phyloP scores from a whole-genome alignment of 2,329 filamentous ascomycete genomes.

The Aspergillus sergii region DNA sequence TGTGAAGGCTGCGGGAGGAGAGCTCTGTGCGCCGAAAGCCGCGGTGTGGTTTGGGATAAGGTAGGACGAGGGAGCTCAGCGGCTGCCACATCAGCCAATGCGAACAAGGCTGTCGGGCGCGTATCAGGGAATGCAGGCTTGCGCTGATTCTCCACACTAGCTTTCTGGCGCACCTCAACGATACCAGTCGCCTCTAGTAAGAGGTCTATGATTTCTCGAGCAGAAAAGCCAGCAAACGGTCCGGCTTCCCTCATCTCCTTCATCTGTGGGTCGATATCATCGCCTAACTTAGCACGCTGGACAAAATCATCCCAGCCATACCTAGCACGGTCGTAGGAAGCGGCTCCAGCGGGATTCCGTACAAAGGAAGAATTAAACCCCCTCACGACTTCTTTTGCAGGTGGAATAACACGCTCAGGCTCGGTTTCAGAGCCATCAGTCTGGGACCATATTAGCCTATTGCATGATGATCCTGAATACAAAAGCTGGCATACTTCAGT shows the following conservation, averaged over 20 bases:
- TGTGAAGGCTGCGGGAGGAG: constrained; percentile 30
- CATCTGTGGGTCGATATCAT: constrained; percentile 43
- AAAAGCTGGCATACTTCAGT: constrained; percentile 34
- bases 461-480: neutral
- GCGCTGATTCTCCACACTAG: constrained; percentile 10
- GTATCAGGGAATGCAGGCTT: constrained; percentile 15
- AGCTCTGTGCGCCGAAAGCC: constrained; percentile 36
- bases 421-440: constrained; percentile 37
- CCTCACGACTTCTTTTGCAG: constrained; percentile 29
- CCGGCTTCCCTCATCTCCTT: constrained; percentile 36
- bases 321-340: constrained; percentile 37
- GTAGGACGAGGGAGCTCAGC: constrained; percentile 29
- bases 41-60: constrained; percentile 49
- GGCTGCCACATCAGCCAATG: constrained; percentile 41
- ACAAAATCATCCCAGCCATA: constrained; percentile 45
- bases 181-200: constrained; percentile 34
- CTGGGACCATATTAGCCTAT: constrained; percentile 20
- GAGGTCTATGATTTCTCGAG: constrained; percentile 26
- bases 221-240: constrained; percentile 26
- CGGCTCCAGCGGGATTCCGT: constrained; percentile 37
- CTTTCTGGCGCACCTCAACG: constrained; percentile 19
- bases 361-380: constrained; percentile 41
- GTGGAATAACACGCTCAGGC: constrained; percentile 27
- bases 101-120: constrained; percentile 32
- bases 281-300: constrained; percentile 40